Evolutionary conservation across 2,329 filamentous ascomycete species (phyloP).

Genomic region (Dactylellina parvicollis): DNA sequence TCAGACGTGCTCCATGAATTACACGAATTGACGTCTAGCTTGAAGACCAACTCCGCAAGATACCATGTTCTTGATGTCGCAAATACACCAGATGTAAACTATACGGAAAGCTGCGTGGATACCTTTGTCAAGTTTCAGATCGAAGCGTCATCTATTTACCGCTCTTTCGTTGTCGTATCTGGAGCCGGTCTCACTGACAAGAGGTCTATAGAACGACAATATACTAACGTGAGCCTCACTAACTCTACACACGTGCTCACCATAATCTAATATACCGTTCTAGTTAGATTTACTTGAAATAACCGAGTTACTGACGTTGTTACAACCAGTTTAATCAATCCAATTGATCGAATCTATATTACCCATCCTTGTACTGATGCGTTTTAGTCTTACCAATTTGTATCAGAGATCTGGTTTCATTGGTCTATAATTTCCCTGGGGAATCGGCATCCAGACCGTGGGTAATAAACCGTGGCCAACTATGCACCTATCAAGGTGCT

Average conservation of each 20-base stretch:
- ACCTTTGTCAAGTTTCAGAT: conserved; percentile 29
- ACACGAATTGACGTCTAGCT: background rate
- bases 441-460: no score
- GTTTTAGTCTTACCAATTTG: no score
- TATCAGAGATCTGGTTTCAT: no score
- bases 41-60: background rate
- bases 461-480: no score
- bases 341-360: background rate
- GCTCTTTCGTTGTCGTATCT: conserved; percentile 24
- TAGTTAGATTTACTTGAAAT: conserved; percentile 29
- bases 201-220: conserved; percentile 25
- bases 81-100: conserved; percentile 6
- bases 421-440: no score
- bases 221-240: conserved; percentile 10
- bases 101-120: conserved; percentile 30
- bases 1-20: conserved; percentile 3
- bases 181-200: conserved; percentile 17
- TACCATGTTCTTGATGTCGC: conserved; percentile 4
- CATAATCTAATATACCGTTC: background rate
- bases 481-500: no score
- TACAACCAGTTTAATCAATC: background rate
- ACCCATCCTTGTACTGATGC: no score
- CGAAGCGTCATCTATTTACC: conserved; percentile 7
- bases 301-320: conserved; percentile 2
- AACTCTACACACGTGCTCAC: background rate